Evolutionary conservation across 495 filamentous ascomycete genomes (phyloP), one percentile per base, ranked within the genome.

Genomic region (Achaetomiella virescens): DNA sequence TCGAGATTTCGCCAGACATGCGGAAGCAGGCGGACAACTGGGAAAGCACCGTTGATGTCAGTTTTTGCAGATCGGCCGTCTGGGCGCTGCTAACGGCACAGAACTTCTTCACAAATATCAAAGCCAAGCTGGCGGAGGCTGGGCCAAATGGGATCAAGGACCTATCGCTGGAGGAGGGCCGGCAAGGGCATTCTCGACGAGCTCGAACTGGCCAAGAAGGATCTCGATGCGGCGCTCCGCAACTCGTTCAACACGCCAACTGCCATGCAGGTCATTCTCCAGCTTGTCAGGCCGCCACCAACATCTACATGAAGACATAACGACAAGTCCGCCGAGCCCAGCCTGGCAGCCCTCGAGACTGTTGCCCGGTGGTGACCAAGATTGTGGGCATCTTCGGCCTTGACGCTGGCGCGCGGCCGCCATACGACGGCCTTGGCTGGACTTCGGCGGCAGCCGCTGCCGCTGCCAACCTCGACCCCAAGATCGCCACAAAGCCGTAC

Each of bases 231-330:
- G 12, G 85, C 85, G 0, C 78, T 98, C 14, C 81, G 78, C 67
- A 90, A 97, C 71, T 96, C 90, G 0, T 97, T 98, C 72, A 82
- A 97, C 63, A 98, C 93, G 1, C 80, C 86, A 11, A 71, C 72
- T 24, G 89, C 83, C 2, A 89, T 98, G 87, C 75, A 77, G 24
- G 66, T 81, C 12, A 84, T 98, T 50, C 82, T 82, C 3, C 79
- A 86, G 42, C 77, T 97, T 11, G 85, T 97, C 55, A 80, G 81
- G 6, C n/a, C n/a, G 78, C 86, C 46, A 82, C 83, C 52, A 92
- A 95, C 70, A 79, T 80, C 51, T 84, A 87, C 68, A 89, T 88
- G 64, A 70, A n/a, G n/a, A n/a, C n/a, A n/a, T n/a, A n/a, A 72
- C 43, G 67, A 75, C 18, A 58, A 78, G 47, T 70, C 77, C 15